A percentile compares a stretch with the other conserved stretches of the same genome.
Evolutionary conservation across 2,329 filamentous ascomycete species (phyloP).

Genomic region (Alternaria gansuensis): DNA sequence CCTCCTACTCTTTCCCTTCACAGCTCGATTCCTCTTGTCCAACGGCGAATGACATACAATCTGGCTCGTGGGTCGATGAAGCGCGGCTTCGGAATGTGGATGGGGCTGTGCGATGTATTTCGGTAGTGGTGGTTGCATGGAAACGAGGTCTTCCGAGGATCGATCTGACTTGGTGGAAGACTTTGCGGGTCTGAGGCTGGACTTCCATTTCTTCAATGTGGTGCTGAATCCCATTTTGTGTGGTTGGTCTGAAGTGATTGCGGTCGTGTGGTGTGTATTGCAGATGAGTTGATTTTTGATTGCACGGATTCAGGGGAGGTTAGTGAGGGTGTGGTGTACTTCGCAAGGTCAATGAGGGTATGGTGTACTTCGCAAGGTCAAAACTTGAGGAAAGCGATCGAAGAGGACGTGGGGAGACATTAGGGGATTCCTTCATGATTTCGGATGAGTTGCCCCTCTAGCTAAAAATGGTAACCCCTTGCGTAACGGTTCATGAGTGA

Average conservation of each 20-base stretch:
- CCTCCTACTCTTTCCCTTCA: not conserved
- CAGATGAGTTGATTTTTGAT: not conserved
- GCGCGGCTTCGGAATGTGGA: not conserved
- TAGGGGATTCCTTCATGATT: not conserved
- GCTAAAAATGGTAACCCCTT: not conserved
- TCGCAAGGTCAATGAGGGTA: not conserved
- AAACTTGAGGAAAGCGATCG: not conserved
- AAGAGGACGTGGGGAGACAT: not conserved
- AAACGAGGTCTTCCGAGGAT: slow-evolving; percentile 3
- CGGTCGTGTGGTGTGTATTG: not conserved
- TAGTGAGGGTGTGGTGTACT: too few species aligned
- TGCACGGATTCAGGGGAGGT: not conserved
- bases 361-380: not conserved
- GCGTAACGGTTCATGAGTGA: not conserved
- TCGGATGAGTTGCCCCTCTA: not conserved
- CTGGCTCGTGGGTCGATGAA: slow-evolving; percentile 3
- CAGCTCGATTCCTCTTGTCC: slow-evolving; percentile 8
- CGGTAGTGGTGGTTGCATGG: slow-evolving; percentile 4
- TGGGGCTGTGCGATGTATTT: not conserved
- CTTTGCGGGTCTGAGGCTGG: not conserved
- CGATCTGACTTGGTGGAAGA: not conserved
- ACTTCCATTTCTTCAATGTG: slow-evolving; percentile 6
- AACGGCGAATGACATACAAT: slow-evolving; percentile 16
- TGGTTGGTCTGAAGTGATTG: not conserved
- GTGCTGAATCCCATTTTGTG: slow-evolving; percentile 8